Evolutionary conservation across 2,329 filamentous ascomycete genomes (phyloP), one percentile per base, ranked within the genome.

Genomic region (Dactylellina leptospora): DNA sequence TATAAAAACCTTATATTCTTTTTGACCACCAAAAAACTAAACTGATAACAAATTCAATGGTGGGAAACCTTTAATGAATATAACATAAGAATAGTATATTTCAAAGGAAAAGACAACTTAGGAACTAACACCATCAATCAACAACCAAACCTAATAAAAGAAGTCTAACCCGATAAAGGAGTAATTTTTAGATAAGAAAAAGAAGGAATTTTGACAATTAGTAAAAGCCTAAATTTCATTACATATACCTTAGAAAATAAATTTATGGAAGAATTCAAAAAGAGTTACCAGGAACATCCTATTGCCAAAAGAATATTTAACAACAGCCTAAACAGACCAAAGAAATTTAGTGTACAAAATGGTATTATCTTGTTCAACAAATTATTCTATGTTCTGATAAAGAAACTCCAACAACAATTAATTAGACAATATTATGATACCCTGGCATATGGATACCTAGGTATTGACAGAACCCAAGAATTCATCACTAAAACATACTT

Each of bases 381-480:
- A n/a, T 20, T 44, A 3, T 44, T n/a, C 18, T 44, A 44, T 44
- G 18, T 44, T 18, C 18, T 18, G n/a, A 44, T 18, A n/a, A 44
- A 44, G 18, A 44, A 44, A n/a, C 4, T 44, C 2, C 6, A 44
- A 16, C 18, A 44, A 44, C n/a, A 18, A 44, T 18, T 44, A 2
- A 36, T 36, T n/a, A 36, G n/a, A 28, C 33, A 54, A 69, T 22
- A 64, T 53, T 42, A 45, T 56, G 23, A 53, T 45, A 38, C 36
- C 33, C n/a, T 42, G 45, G 51, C 18, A 55, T 23, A 50, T 51
- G 45, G 30, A 54, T 16, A 59, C 62, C 23, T 74, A 66, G 22
- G 42, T 66, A 18, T 77, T 47, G 11, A 75, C 75, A 22, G 75
- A 77, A 56, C 23, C 20, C 9, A 56, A 56, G 11, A 56, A 20